Evolutionary conservation across 1,284 basidiomycete species (phyloP), one percentile per base, ranked within the genome.

Genomic region (Pyrrhoderma noxium): DNA sequence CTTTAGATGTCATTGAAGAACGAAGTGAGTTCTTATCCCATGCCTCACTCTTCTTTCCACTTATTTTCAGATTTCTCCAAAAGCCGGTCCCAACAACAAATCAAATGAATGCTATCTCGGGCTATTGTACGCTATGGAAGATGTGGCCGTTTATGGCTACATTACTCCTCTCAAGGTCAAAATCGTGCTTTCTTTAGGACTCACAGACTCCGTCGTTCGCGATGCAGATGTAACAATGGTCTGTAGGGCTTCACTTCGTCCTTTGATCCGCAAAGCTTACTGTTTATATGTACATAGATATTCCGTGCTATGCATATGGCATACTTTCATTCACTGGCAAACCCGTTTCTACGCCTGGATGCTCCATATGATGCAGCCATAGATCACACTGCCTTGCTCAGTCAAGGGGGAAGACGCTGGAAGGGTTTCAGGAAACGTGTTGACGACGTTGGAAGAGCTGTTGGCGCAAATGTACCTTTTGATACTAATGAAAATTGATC

Each of bases 281-380:
- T 22, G 5, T 40, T 7, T 5, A 40, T 7, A 22, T 18, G 45
- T 37, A 38, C 35, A 14, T 57, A 89, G 87, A 79, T 85, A 16
- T 89, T 88, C 72, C 86, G 82, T 62, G 85, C 88, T 2, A 65
- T 90, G 46, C 88, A 90, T 60, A 83, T 85, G 70, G 85, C 85
- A 0, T 89, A 89, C 64, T 85, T 85, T 57, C 74, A 76, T 22
- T 76, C 87, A 14, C 75, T 86, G 45, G 81, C 84, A 39, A 90
- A 90, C 60, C 88, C 87, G 1, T 89, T 90, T 65, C 69, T 89
- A 49, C 80, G 74, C 54, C 69, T 86, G 18, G 73, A 80, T 54
- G 64, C 71, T 19, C 65, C 72, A 1, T 62, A 65, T 8, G 81
- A 80, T 44, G 63, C 67, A 2, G 68, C 49, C 44, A 27, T 68